These are phyloP conservation scores for Paramecium tetraurelia DNA, from an alignment of 73 alveolate species.

Conservation along the genomic window DNA sequence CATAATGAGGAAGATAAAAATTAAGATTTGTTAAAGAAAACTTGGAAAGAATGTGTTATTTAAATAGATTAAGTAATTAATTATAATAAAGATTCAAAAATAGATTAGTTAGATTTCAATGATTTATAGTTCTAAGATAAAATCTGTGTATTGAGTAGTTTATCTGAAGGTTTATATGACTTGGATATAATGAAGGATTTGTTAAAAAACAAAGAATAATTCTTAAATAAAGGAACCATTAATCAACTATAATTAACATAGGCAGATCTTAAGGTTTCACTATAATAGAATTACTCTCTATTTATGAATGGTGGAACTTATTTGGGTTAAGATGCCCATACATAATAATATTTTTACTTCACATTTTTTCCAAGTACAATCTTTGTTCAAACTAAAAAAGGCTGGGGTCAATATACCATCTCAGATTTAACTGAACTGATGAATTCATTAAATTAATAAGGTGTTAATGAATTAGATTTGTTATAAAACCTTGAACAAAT, in stretches of 20 bases:
- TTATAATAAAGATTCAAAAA: background rate
- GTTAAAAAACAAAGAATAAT: background rate
- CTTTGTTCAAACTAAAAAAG: conserved; percentile 24
- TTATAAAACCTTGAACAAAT: background rate
- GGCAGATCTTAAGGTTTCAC: background rate
- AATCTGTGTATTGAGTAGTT: background rate
- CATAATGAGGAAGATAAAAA: background rate
- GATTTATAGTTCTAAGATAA: background rate
- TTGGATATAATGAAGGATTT: background rate
- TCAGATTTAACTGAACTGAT: conserved; percentile 7
- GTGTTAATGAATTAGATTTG: background rate
- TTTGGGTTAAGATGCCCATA: conserved; percentile 20
- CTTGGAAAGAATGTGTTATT: background rate
- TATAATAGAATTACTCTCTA: background rate
- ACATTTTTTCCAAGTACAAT: background rate
- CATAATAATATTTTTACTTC: background rate
- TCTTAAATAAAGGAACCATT: background rate
- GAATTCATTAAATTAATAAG: background rate
- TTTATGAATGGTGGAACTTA: background rate
- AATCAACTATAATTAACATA: too few relatives aligned
- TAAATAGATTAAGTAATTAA: background rate
- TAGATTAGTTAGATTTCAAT: background rate
- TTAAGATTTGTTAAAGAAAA: background rate
- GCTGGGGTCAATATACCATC: conserved; percentile 29
- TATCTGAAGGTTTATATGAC: background rate